phyloP scores from a whole-genome alignment of 179 eudicot species.

The Gypsophila paniculata region DNA sequence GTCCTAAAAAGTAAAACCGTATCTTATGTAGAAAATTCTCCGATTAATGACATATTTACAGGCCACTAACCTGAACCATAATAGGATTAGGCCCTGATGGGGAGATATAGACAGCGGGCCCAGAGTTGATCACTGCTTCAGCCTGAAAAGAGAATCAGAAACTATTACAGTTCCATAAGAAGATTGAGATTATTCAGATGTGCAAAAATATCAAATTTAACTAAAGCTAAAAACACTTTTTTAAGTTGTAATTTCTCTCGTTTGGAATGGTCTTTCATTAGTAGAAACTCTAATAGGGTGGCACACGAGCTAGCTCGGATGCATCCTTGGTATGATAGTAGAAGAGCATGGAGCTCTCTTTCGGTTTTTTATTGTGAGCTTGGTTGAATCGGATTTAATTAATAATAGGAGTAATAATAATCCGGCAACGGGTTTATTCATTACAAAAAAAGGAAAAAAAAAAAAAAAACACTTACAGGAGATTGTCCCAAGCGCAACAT shows the following conservation, averaged over 20 bases:
- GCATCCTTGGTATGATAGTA: no score
- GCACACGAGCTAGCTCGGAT: no score
- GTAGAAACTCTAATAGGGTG: no score
- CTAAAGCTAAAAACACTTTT: no score
- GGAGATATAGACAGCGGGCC: slow-evolving; percentile 93
- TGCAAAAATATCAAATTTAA: background rate
- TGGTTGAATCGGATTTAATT: no score
- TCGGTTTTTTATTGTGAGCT: no score
- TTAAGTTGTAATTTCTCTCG: no score
- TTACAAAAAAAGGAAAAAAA: no score
- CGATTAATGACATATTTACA: background rate
- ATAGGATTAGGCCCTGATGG: slow-evolving; percentile 89
- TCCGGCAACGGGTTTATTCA: no score
- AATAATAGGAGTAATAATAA: no score
- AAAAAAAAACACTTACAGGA: slow-evolving; percentile 70
- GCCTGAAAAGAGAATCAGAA: slow-evolving; percentile 44
- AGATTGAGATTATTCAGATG: slow-evolving; percentile 3
- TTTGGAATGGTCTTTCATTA: no score
- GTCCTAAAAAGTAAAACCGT: background rate
- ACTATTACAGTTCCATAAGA: slow-evolving; percentile 32
- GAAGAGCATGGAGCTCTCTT: no score
- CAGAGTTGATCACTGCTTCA: slow-evolving; percentile 77
- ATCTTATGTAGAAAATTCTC: background rate
- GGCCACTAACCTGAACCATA: slow-evolving; percentile 85
- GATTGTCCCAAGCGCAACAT: slow-evolving; percentile 82